Conservation (phyloP, 2,329 filamentous ascomycete species). For the Mycosphaerella sp. region DNA sequence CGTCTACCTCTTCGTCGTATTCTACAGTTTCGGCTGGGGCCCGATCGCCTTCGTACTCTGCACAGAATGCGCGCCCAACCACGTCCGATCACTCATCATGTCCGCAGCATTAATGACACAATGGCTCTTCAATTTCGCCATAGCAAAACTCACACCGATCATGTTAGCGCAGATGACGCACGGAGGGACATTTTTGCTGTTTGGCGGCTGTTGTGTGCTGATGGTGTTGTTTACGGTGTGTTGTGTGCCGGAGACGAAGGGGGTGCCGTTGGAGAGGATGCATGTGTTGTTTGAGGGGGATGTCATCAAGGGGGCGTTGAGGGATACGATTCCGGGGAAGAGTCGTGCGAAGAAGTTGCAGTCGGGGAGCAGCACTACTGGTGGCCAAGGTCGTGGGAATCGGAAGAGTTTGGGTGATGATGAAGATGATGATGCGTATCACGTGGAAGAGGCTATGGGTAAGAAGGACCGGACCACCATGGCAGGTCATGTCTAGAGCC, state of each 20-base stretch:
- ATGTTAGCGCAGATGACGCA: slow-evolving; percentile 39
- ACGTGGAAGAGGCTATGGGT: slow-evolving; percentile 11
- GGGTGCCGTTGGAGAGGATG: slow-evolving; percentile 40
- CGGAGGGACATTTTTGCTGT: slow-evolving; percentile 39
- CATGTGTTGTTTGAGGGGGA: slow-evolving; percentile 40
- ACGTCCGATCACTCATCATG: slow-evolving; percentile 40
- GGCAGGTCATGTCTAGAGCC: no score
- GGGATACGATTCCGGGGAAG: slow-evolving; percentile 36
- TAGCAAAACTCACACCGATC: slow-evolving; percentile 34
- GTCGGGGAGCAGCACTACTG: slow-evolving; percentile 26
- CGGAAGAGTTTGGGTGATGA: slow-evolving; percentile 12
- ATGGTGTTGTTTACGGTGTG: slow-evolving; percentile 41
- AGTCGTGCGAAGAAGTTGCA: slow-evolving; percentile 36
- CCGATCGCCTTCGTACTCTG: slow-evolving; percentile 43
- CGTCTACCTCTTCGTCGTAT: slow-evolving; percentile 46
- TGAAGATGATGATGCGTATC: slow-evolving; percentile 10
- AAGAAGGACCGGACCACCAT: background rate
- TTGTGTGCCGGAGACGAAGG: slow-evolving; percentile 42
- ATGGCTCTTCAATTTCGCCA: slow-evolving; percentile 40
- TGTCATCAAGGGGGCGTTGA: slow-evolving; percentile 38
- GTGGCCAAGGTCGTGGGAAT: slow-evolving; percentile 29
- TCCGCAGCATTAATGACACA: slow-evolving; percentile 43
- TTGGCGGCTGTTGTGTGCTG: slow-evolving; percentile 38
- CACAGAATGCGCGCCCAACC: slow-evolving; percentile 33
- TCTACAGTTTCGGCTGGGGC: slow-evolving; percentile 44